Evolutionary conservation across 1,284 basidiomycete genomes (phyloP).

Genomic region (Pseudomicrostroma phylloplanum): DNA sequence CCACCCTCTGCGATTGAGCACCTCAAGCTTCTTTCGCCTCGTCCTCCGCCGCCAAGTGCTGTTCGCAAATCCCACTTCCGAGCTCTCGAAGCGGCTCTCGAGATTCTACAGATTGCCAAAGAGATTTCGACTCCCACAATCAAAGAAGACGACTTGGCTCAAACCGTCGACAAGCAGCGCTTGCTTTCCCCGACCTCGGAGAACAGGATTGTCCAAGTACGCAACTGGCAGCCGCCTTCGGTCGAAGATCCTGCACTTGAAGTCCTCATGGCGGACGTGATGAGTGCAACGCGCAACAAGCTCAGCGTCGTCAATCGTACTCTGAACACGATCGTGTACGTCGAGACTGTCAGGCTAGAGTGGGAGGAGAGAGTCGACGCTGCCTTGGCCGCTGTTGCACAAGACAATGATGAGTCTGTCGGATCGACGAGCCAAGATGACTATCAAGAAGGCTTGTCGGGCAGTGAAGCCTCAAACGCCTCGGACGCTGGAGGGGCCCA

Average conservation of each 20-base stretch:
- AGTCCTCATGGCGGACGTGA: slow-evolving; percentile 75
- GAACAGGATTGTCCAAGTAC: slow-evolving; percentile 34
- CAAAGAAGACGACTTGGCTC: slow-evolving; percentile 70
- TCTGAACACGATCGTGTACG: slow-evolving; percentile 95
- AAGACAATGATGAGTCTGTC: slow-evolving; percentile 17
- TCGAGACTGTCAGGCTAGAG: slow-evolving; percentile 92
- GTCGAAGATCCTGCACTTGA: slow-evolving; percentile 71
- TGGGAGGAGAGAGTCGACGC: slow-evolving; percentile 83
- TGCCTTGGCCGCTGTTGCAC: slow-evolving; percentile 57
- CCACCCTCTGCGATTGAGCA: slow-evolving; percentile 51
- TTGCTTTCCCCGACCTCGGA: slow-evolving; percentile 62
- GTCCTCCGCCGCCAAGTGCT: slow-evolving; percentile 27
- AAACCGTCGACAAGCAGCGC: slow-evolving; percentile 81
- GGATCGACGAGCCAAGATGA: slow-evolving; percentile 15
- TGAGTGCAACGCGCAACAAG: slow-evolving; percentile 83
- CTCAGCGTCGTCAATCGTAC: slow-evolving; percentile 89
- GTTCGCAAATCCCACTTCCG: slow-evolving; percentile 55
- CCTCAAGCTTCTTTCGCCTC: slow-evolving; percentile 32
- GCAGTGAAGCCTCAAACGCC: slow-evolving; percentile 54
- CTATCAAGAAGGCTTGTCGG: slow-evolving; percentile 48
- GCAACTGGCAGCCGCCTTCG: slow-evolving; percentile 27
- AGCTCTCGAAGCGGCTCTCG: slow-evolving; percentile 74
- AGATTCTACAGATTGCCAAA: slow-evolving; percentile 70
- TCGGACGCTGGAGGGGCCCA: slow-evolving; percentile 21
- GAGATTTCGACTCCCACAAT: slow-evolving; percentile 82